Evolutionary conservation across 2,329 filamentous ascomycete genomes (phyloP).

Genomic region (Epichloe festucae): DNA sequence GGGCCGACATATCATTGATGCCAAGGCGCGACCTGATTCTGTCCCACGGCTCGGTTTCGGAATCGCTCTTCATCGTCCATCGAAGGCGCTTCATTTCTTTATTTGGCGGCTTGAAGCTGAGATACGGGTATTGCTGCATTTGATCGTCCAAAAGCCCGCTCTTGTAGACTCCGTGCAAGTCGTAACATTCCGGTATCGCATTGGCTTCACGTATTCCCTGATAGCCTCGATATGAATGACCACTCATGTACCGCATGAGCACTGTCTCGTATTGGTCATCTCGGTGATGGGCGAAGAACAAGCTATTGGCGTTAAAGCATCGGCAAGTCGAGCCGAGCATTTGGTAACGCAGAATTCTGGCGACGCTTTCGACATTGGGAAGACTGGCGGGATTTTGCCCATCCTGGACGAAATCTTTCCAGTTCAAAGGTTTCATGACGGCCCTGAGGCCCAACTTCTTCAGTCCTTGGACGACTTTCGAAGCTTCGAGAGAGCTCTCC

Average conservation of each 20-base stretch:
- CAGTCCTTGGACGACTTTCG: constrained; percentile 28
- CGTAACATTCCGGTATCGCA: constrained; percentile 74
- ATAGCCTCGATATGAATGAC: constrained; percentile 58
- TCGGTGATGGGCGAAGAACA: constrained; percentile 75
- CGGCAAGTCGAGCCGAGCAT: constrained; percentile 50
- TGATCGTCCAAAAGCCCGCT: constrained; percentile 46
- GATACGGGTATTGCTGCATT: constrained; percentile 18
- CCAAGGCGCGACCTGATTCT: constrained; percentile 7
- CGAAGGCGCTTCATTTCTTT: constrained; percentile 19
- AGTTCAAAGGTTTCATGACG: constrained; percentile 24
- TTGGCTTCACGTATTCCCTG: constrained; percentile 51
- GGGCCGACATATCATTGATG: constrained; percentile 12
- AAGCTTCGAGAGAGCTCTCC: constrained; percentile 40
- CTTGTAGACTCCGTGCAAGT: constrained; percentile 56
- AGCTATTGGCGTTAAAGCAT: constrained; percentile 34
- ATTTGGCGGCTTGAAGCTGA: constrained; percentile 23
- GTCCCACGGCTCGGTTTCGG: constrained; percentile 11
- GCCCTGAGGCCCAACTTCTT: constrained; percentile 23
- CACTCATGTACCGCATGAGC: constrained; percentile 59
- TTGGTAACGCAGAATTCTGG: constrained; percentile 62
- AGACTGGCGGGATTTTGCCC: constrained; percentile 23
- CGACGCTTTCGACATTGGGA: constrained; percentile 63
- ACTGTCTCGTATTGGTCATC: constrained; percentile 90
- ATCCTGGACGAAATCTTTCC: constrained; percentile 27
- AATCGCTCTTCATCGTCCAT: constrained; percentile 16